Percentiles rank a stretch among this genome's conserved stretches.
Conservation (phyloP, 179 eudicot species). For the Nepenthes alata region DNA sequence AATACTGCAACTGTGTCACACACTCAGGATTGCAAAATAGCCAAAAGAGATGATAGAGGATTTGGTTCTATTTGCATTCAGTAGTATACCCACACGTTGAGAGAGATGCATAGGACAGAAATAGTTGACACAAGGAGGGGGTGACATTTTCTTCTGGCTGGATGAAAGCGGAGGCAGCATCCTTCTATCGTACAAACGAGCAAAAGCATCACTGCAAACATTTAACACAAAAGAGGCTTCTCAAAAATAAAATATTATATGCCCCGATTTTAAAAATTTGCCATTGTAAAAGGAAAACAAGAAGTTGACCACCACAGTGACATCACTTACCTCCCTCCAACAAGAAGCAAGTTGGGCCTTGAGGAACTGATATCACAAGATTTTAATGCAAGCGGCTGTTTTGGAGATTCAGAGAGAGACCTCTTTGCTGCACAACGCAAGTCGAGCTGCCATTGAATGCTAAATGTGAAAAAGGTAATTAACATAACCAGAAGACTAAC, state of each 20-base stretch:
- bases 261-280: not conserved
- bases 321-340: constrained; percentile 83
- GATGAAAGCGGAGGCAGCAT: constrained; percentile 94
- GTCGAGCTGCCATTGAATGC: constrained; percentile 64
- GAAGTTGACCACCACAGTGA: not conserved
- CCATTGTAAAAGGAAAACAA: not conserved
- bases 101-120: constrained; percentile 93
- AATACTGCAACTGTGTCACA: too few relatives aligned
- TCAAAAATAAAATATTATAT: not conserved
- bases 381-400: constrained; percentile 58
- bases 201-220: constrained; percentile 83
- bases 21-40: too few relatives aligned
- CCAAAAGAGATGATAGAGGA: not conserved
- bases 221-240: not conserved
- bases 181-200: constrained; percentile 93
- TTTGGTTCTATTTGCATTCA: not conserved
- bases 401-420: constrained; percentile 86
- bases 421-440: constrained; percentile 77
- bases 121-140: constrained; percentile 89
- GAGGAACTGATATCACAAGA: constrained; percentile 79
- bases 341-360: constrained; percentile 89
- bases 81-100: constrained; percentile 55
- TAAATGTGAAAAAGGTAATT: constrained; percentile 21
- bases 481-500: not conserved
- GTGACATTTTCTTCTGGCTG: constrained; percentile 42